phyloP scores from a whole-genome alignment of 176 grass and related monocot genomes.

The Cenchrus purpureus region DNA sequence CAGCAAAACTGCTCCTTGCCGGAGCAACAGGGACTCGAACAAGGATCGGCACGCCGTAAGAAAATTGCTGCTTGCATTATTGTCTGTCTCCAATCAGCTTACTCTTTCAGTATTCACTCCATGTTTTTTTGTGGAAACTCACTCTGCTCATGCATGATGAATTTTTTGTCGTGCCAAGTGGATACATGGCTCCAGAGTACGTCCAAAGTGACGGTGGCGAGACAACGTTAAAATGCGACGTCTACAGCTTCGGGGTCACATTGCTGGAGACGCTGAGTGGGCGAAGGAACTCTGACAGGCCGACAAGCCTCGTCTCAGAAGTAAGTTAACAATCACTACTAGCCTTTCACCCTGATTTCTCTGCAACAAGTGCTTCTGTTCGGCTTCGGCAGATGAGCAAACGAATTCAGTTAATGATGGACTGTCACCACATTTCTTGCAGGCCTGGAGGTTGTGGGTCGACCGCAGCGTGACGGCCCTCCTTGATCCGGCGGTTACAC shows the following conservation, averaged over 20 bases:
- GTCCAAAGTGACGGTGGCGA: not conserved
- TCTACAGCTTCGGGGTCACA: not conserved
- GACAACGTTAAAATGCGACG: not conserved
- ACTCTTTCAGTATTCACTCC: not conserved
- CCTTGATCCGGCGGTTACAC: conserved; percentile 30
- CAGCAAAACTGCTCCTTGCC: not conserved
- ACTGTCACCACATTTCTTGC: not conserved
- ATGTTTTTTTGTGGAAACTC: not conserved
- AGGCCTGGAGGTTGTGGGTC: conserved; percentile 48
- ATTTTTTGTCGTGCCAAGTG: not conserved
- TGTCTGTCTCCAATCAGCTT: not conserved
- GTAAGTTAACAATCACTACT: not conserved
- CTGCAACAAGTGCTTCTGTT: not conserved
- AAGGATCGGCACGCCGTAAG: conserved; percentile 13
- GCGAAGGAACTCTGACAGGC: not conserved
- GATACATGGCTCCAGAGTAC: conserved; percentile 31
- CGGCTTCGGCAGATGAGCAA: too few species aligned
- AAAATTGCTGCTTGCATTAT: not conserved
- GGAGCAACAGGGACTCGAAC: not conserved
- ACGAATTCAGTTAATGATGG: not conserved
- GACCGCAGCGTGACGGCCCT: conserved; percentile 16
- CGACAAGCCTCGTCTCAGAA: not conserved
- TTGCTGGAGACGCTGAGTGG: conserved; percentile 9
- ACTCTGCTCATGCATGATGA: not conserved
- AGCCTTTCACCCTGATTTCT: not conserved